Conservation (phyloP, 2,329 filamentous ascomycete genomes). For the Penicillium rolfsii region DNA sequence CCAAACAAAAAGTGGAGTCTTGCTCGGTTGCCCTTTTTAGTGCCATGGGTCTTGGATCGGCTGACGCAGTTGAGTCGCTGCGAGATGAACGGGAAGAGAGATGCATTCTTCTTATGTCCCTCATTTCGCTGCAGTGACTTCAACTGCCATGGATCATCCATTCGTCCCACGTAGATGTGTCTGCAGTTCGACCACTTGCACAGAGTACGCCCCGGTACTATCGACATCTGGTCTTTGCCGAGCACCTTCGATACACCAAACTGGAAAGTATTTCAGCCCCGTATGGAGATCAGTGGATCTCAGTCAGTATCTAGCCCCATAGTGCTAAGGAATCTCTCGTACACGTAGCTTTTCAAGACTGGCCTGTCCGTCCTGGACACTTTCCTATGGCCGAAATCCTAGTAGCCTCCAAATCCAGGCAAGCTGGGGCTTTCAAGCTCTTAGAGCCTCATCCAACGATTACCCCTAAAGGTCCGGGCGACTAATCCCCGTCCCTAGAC, state of each 20-base stretch:
- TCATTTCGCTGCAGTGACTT: neutral
- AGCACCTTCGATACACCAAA: neutral
- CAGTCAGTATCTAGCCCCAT: neutral
- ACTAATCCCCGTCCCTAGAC: too few species aligned
- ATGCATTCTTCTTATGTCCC: neutral
- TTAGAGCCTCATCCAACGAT: neutral
- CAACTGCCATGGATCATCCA: neutral
- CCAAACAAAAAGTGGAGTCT: constrained; percentile 29
- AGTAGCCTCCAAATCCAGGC: neutral
- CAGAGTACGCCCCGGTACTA: neutral
- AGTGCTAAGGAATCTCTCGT: neutral
- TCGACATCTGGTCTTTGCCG: neutral
- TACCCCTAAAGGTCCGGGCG: neutral
- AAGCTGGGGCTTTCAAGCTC: neutral
- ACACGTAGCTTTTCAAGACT: neutral
- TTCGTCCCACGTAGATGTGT: neutral
- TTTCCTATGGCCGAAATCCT: neutral
- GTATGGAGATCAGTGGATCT: neutral
- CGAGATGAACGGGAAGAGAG: neutral
- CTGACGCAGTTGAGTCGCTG: neutral
- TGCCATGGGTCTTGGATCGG: neutral
- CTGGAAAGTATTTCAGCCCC: neutral
- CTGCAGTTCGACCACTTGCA: neutral
- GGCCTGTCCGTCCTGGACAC: neutral
- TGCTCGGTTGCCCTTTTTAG: constrained; percentile 1